Evolutionary conservation across 495 filamentous ascomycete genomes (phyloP).

Genomic region (Lineolata rhizophorae): DNA sequence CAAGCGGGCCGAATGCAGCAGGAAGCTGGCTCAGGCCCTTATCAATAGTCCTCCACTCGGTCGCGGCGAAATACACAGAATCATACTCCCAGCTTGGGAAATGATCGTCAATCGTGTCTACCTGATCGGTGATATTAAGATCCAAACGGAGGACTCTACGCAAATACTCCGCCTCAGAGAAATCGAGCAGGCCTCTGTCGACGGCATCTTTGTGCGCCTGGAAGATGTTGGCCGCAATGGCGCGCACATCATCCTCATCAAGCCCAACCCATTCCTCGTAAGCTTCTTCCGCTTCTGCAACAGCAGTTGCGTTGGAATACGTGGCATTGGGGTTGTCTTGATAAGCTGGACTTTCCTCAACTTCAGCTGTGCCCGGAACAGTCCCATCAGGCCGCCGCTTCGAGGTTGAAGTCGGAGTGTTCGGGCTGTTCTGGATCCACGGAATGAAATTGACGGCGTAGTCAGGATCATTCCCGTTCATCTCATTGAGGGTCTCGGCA

Average conservation of each 20-base stretch:
- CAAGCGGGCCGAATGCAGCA: constrained; percentile 34
- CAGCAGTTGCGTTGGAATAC: constrained; percentile 18
- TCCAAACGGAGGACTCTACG: constrained; percentile 30
- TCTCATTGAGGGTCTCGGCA: constrained; percentile 30
- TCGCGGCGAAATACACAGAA: constrained; percentile 34
- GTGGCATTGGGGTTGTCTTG: constrained; percentile 14
- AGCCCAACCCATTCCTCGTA: constrained; percentile 13
- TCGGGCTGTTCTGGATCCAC: constrained; percentile 32
- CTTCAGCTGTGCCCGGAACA: constrained; percentile 19
- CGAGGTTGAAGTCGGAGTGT: constrained; percentile 25
- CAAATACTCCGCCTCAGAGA: constrained; percentile 40
- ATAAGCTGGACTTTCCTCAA: constrained; percentile 13
- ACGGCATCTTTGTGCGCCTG: constrained; percentile 32
- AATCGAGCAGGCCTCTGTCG: constrained; percentile 25
- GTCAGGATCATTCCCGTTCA: constrained; percentile 28
- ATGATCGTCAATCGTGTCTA: constrained; percentile 12
- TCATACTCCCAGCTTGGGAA: constrained; percentile 21
- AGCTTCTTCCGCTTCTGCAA: constrained; percentile 17
- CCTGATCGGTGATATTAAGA: constrained; percentile 32
- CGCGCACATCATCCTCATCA: constrained; percentile 16
- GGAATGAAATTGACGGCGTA: constrained; percentile 42
- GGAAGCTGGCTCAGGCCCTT: constrained; percentile 38
- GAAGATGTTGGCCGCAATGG: constrained; percentile 36
- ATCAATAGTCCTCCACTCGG: constrained; percentile 41
- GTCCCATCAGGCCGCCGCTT: constrained; percentile 28